phyloP scores from a whole-genome alignment of 2,329 filamentous ascomycete genomes.

The Venturia oleaginea region DNA sequence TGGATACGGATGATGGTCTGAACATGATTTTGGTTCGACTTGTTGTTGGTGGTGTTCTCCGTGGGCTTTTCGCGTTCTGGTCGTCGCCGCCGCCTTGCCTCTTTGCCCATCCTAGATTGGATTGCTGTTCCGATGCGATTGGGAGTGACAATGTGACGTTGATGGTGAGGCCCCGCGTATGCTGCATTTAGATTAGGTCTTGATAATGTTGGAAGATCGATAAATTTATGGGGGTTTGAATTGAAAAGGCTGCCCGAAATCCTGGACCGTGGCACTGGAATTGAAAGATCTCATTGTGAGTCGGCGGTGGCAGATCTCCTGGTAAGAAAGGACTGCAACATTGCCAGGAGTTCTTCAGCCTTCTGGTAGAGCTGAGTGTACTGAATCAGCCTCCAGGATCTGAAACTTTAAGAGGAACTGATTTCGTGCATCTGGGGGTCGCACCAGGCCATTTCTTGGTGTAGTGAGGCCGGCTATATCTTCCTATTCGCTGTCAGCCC shows the following conservation, averaged over 20 bases:
- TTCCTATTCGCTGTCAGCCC: background rate
- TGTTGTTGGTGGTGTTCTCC: too few relatives aligned
- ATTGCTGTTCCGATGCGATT: too few relatives aligned
- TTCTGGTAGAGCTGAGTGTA: background rate
- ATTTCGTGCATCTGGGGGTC: background rate
- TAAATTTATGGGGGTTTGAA: background rate
- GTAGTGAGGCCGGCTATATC: background rate
- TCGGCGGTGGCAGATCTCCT: background rate
- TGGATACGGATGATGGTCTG: too few relatives aligned
- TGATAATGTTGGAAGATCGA: background rate
- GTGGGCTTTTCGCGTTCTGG: too few relatives aligned
- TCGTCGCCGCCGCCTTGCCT: background rate
- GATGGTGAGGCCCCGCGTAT: background rate
- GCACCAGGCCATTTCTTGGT: background rate
- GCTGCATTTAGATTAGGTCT: background rate
- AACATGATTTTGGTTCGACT: too few relatives aligned
- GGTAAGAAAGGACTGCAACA: background rate
- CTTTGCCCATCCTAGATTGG: too few relatives aligned
- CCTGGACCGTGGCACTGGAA: background rate
- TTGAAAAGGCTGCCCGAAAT: background rate
- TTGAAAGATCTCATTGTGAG: background rate
- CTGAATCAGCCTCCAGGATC: background rate
- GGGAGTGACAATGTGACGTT: background rate
- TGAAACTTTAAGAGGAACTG: background rate
- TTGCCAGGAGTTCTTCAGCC: background rate